phyloP scores from a whole-genome alignment of 805 yeast species.

The Clavispora vitiphila region DNA sequence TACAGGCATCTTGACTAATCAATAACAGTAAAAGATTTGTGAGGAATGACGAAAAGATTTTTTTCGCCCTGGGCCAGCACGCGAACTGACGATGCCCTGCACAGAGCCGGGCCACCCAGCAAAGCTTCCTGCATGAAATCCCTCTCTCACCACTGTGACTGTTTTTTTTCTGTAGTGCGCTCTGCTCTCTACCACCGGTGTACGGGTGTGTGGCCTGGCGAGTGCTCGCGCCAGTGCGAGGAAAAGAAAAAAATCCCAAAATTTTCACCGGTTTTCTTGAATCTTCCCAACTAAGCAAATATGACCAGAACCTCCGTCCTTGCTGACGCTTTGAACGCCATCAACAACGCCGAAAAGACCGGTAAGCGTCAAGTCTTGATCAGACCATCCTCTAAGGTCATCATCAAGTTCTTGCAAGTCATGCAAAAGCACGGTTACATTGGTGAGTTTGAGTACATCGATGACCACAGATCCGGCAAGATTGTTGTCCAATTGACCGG shows the following conservation, averaged over 20 bases:
- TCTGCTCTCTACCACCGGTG: too few species aligned
- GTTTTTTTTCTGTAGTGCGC: too few species aligned
- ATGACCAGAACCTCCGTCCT: constrained; percentile 98
- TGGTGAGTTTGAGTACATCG: constrained; percentile 97
- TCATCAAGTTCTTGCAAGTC: constrained; percentile 92
- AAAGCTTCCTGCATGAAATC: neutral
- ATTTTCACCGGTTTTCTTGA: constrained; percentile 1
- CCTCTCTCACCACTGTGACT: neutral
- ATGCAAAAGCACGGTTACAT: constrained; percentile 99
- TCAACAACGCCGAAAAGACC: constrained; percentile 98
- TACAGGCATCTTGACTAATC: constrained; percentile 37
- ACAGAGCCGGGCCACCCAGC: neutral
- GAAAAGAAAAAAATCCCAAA: neutral
- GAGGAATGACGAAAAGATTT: constrained; percentile 12
- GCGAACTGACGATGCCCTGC: constrained; percentile 1
- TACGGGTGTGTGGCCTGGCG: neutral
- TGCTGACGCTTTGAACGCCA: constrained; percentile 97
- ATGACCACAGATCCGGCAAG: constrained; percentile 99
- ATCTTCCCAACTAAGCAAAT: constrained; percentile 7
- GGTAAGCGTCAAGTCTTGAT: constrained; percentile 98
- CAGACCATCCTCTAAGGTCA: constrained; percentile 98
- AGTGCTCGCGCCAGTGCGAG: neutral
- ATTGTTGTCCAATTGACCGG: constrained; percentile 95
- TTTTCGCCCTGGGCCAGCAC: constrained; percentile 5
- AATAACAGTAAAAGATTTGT: constrained; percentile 4